A percentile compares a stretch with the other conserved stretches of the same genome.
Conservation (phyloP, 305 asterid species). For the Plantago rigida region DNA sequence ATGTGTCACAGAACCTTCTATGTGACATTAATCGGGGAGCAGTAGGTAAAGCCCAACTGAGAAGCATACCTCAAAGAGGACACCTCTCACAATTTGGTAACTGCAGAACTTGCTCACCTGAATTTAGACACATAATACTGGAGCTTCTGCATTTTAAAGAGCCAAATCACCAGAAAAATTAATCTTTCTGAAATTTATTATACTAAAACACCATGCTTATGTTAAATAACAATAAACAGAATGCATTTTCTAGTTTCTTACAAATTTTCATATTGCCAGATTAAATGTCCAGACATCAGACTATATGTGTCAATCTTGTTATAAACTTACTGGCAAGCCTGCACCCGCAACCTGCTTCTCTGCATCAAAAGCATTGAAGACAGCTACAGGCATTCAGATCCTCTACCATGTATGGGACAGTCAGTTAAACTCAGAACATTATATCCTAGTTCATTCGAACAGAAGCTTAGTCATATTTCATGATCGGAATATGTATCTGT, state of each 20-base stretch:
- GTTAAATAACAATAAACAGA: slow-evolving; percentile 29
- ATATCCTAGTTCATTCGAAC: slow-evolving; percentile 6
- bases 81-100: slow-evolving; percentile 62
- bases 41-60: slow-evolving; percentile 43
- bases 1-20: slow-evolving; percentile 17
- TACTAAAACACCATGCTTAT: slow-evolving; percentile 25
- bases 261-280: slow-evolving; percentile 43
- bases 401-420: slow-evolving; percentile 27
- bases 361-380: slow-evolving; percentile 90
- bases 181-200: slow-evolving; percentile 30
- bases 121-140: slow-evolving; percentile 50
- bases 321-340: slow-evolving; percentile 55
- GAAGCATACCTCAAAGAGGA: slow-evolving; percentile 89
- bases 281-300: slow-evolving; percentile 47
- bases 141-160: slow-evolving; percentile 65
- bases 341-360: slow-evolving; percentile 70
- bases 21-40: slow-evolving; percentile 30
- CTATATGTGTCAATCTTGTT: slow-evolving; percentile 53
- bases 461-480: slow-evolving; percentile 4
- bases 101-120: slow-evolving; percentile 59
- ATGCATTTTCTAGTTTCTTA: slow-evolving; percentile 35
- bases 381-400: slow-evolving; percentile 62
- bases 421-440: slow-evolving; percentile 20
- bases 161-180: slow-evolving; percentile 43
- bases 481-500: slow-evolving; percentile 1